Percentiles rank a stretch among this genome's conserved stretches.
Conservation (phyloP, 2,329 filamentous ascomycete genomes). For the Fusarium guadeloupense region DNA sequence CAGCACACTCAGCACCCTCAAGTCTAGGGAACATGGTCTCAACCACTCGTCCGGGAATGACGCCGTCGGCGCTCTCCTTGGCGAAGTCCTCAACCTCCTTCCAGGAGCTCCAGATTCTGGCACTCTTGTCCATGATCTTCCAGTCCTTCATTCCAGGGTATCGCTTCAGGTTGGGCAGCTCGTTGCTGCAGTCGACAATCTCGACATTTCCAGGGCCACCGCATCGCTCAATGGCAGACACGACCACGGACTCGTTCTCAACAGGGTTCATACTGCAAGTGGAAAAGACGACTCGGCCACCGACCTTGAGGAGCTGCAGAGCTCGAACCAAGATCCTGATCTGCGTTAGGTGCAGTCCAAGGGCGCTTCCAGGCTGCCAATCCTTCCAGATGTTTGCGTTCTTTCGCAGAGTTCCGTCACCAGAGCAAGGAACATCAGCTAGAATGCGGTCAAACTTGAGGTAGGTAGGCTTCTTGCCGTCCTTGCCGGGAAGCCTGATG, state of each 20-base stretch:
- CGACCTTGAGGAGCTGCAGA: slow-evolving; percentile 94
- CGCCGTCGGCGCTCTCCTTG: slow-evolving; percentile 63
- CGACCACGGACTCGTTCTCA: slow-evolving; percentile 93
- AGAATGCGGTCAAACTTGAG: slow-evolving; percentile 97
- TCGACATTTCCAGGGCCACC: slow-evolving; percentile 84
- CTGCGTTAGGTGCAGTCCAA: slow-evolving; percentile 89
- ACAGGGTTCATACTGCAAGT: slow-evolving; percentile 99
- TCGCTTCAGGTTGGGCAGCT: slow-evolving; percentile 80
- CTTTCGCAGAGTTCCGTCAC: slow-evolving; percentile 93
- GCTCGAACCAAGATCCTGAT: slow-evolving; percentile 89
- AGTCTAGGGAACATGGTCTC: slow-evolving; percentile 85
- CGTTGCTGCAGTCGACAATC: slow-evolving; percentile 82
- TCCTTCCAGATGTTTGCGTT: slow-evolving; percentile 95
- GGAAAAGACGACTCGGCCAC: slow-evolving; percentile 94
- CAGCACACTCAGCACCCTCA: slow-evolving; percentile 60
- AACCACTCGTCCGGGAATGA: slow-evolving; percentile 72
- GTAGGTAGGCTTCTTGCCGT: slow-evolving; percentile 71
- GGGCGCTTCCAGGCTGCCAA: slow-evolving; percentile 86
- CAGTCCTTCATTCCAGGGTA: slow-evolving; percentile 80
- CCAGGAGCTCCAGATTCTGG: slow-evolving; percentile 82
- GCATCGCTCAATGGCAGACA: slow-evolving; percentile 87
- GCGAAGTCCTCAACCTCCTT: slow-evolving; percentile 78
- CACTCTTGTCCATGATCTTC: slow-evolving; percentile 90
- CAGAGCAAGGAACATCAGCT: slow-evolving; percentile 95
- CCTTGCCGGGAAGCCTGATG: slow-evolving; percentile 76